phyloP scores from a whole-genome alignment of 2,329 filamentous ascomycete genomes.

The Zalaria obscura region DNA sequence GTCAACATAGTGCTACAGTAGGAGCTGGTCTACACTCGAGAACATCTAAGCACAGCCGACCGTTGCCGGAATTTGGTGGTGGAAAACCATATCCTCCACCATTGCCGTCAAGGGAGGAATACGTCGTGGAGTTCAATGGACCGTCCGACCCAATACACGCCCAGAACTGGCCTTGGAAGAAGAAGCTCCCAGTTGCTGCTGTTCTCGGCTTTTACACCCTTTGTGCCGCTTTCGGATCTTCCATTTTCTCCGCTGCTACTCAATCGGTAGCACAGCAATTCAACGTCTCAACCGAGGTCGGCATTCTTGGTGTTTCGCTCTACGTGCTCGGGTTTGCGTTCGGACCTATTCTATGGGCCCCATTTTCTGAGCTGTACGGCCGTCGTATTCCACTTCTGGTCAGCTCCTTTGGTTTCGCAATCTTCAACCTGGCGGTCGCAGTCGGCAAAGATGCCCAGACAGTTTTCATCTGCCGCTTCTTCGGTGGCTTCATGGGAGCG shows the following conservation, averaged over 20 bases:
- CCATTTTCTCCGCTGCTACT: slow-evolving; percentile 30
- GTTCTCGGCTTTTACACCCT: slow-evolving; percentile 64
- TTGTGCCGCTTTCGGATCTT: slow-evolving; percentile 49
- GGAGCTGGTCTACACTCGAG: slow-evolving; percentile 32
- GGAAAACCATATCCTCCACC: slow-evolving; percentile 62
- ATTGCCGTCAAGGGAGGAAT: slow-evolving; percentile 57
- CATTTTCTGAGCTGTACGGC: slow-evolving; percentile 29
- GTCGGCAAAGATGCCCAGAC: slow-evolving; percentile 23
- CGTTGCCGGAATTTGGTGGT: slow-evolving; percentile 54
- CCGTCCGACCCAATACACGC: slow-evolving; percentile 71
- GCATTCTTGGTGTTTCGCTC: slow-evolving; percentile 21
- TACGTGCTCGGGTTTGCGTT: slow-evolving; percentile 26
- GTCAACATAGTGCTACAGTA: slow-evolving; percentile 61
- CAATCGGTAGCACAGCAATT: slow-evolving; percentile 26
- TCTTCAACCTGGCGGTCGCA: slow-evolving; percentile 35
- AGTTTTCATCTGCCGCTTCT: slow-evolving; percentile 23
- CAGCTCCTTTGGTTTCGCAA: slow-evolving; percentile 18
- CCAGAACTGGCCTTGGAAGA: slow-evolving; percentile 70
- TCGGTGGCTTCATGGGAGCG: slow-evolving; percentile 21
- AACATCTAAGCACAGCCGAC: slow-evolving; percentile 36
- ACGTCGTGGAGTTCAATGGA: slow-evolving; percentile 72
- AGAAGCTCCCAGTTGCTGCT: slow-evolving; percentile 55
- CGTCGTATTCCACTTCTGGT: slow-evolving; percentile 18
- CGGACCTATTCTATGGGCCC: slow-evolving; percentile 30
- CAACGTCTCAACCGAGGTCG: slow-evolving; percentile 24